These are phyloP conservation scores for Aspergillus hortae DNA, from an alignment of 2,329 filamentous ascomycete genomes.

Conservation along the genomic window DNA sequence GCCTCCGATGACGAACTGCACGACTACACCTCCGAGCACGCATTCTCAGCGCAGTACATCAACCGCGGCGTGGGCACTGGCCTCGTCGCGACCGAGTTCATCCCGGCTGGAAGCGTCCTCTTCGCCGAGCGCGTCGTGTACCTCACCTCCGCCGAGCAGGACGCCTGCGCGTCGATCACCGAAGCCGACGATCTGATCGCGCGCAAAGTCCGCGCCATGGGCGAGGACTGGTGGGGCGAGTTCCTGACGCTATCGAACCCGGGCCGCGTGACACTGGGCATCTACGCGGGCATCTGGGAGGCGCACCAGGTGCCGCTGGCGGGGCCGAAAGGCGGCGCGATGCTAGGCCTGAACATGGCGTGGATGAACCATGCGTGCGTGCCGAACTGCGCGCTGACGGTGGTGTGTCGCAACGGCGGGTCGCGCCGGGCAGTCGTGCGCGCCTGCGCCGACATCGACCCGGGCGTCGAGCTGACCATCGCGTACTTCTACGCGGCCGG, in stretches of 20 bases:
- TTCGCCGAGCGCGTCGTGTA: conserved; percentile 9
- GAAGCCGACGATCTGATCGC: conserved; percentile 4
- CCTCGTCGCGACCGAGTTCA: conserved; percentile 9
- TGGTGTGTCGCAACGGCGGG: conserved; percentile 1
- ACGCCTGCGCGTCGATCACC: background rate
- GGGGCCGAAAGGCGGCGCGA: background rate
- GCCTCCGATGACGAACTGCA: too few species aligned
- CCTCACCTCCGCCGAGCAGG: background rate
- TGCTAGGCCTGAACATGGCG: conserved; percentile 13
- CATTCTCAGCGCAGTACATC: background rate
- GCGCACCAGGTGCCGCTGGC: conserved; percentile 2
- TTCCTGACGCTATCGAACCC: conserved; percentile 6
- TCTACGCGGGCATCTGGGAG: conserved; percentile 9
- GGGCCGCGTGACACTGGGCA: background rate
- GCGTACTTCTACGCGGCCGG: conserved; percentile 14
- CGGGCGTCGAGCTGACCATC: conserved; percentile 25
- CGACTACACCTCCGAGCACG: background rate
- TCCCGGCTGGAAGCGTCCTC: conserved; percentile 8
- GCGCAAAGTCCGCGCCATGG: conserved; percentile 7
- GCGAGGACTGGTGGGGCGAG: conserved; percentile 8
- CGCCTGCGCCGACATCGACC: conserved; percentile 15
- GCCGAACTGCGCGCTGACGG: conserved; percentile 17
- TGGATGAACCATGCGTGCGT: conserved; percentile 25
- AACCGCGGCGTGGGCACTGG: conserved; percentile 6
- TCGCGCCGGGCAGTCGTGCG: conserved; percentile 9